Evolutionary conservation across 108 stramenopile species (phyloP), one percentile per base, ranked within the genome.

Genomic region (Nitzschia sp.): DNA sequence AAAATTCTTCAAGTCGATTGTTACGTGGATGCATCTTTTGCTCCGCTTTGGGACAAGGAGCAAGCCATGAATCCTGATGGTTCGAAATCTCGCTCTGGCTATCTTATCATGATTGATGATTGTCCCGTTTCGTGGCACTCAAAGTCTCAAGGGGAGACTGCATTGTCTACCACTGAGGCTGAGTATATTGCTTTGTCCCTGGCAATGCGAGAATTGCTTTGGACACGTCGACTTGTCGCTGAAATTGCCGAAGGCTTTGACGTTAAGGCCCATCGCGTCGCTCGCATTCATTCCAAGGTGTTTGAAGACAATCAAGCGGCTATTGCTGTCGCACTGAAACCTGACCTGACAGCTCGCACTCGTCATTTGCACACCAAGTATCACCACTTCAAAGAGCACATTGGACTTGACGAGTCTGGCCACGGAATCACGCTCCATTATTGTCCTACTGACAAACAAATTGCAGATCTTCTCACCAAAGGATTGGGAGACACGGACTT

Each of bases 11-110:
- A 48, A 31, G 24, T 87, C 19, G 75, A 84, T 38, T 74, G 68
- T 18, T 84, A 69, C 42, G 79, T 80, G 8, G 82, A 87, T 71
- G 80, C 82, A 1, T 77, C 82, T 46, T 85, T 79, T 70, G 68
- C 76, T 36, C 70, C 74, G 6, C 48, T 78, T 5, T 86, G 68
- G 55, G 35, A 36, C 6, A 13, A 9, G 38, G 80, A 83, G 45
- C 33, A 70, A 13, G 18, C 23, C 17, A 23, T 63, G 18, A 76
- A 85, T 60, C 79, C 85, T 58, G 54, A 19, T 3, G 70, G 74
- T 55, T 68, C 33, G 23, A 74, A 78, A 46, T 76, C 75, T 21
- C 46, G 82, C 8, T 81, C 82, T 57, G 82, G 85, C 23, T 83
- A 71, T 59, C 59, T 86, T 9, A 78, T 86, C 38, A 6, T n/a